Conservation (phyloP, 208 protist genomes). For the Wallacemonas sp. region DNA sequence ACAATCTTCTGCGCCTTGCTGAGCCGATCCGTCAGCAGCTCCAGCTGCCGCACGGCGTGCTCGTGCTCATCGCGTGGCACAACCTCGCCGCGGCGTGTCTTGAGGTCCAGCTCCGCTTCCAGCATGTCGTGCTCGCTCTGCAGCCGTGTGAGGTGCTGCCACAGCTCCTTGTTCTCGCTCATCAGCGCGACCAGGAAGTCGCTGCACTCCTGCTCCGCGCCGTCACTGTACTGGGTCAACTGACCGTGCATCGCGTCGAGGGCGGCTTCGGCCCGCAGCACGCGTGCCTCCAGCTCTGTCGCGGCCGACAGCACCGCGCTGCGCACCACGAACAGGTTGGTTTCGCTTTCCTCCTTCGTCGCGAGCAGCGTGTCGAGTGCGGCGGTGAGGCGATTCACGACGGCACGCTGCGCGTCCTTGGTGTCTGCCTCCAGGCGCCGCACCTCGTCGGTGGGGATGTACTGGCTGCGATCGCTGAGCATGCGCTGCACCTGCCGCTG, state of each 20-base stretch:
- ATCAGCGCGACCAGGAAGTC: constrained; percentile 62
- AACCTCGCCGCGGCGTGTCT: constrained; percentile 31
- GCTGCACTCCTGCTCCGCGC: constrained; percentile 39
- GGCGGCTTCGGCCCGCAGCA: constrained; percentile 51
- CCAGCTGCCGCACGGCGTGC: constrained; percentile 61
- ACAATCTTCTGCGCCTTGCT: constrained; percentile 58
- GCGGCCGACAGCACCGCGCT: constrained; percentile 67
- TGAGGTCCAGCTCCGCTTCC: constrained; percentile 37
- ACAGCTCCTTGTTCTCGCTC: constrained; percentile 72
- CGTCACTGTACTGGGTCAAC: constrained; percentile 38
- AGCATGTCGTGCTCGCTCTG: constrained; percentile 54
- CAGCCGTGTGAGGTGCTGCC: constrained; percentile 59
- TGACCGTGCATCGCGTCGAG: constrained; percentile 41
- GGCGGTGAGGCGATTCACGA: constrained; percentile 33
- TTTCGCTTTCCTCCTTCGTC: constrained; percentile 59
- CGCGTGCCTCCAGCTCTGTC: constrained; percentile 56
- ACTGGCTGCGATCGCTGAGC: constrained; percentile 63
- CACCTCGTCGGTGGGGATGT: constrained; percentile 62
- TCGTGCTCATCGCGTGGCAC: constrained; percentile 61
- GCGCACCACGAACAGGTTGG: constrained; percentile 60
- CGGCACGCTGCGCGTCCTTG: constrained; percentile 31
- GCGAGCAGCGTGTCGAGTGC: constrained; percentile 41
- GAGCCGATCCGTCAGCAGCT: constrained; percentile 52
- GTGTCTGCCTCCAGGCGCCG: constrained; percentile 43
- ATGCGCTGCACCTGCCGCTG: constrained; percentile 59